phyloP scores from a whole-genome alignment of 805 yeast genomes.

The Barnettozyma siamensis region DNA sequence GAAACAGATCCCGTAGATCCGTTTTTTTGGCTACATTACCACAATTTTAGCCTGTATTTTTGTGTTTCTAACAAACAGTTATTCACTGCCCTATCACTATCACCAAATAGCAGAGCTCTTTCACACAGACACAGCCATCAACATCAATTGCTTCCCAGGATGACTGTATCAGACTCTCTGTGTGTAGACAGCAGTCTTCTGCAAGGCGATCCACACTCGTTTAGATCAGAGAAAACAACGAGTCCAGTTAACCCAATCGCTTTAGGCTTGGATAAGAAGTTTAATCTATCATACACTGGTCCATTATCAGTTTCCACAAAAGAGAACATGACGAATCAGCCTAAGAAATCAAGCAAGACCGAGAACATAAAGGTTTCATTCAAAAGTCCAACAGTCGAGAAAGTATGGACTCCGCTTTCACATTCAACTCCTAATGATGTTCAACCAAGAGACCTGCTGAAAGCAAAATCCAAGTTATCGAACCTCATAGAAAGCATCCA shows the following conservation, averaged over 20 bases:
- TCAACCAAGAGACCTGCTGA: conserved; percentile 24
- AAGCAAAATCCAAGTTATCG: conserved; percentile 20
- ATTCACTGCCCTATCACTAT: no score
- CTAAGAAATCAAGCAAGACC: background rate
- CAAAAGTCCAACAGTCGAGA: conserved; percentile 13
- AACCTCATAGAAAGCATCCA: conserved; percentile 16
- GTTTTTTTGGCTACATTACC: no score
- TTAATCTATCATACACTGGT: background rate
- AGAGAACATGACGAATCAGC: background rate
- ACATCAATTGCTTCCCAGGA: background rate
- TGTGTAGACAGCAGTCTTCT: conserved; percentile 1
- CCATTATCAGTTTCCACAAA: background rate
- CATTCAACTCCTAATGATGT: conserved; percentile 22
- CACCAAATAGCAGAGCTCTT: no score
- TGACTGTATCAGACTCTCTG: conserved; percentile 3
- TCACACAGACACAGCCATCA: background rate
- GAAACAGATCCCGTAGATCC: no score
- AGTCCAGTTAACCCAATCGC: background rate
- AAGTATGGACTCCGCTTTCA: conserved; percentile 21
- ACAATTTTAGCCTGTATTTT: no score
- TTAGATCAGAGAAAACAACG: background rate
- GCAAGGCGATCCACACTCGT: background rate
- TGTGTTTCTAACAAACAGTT: no score
- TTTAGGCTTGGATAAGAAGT: background rate
- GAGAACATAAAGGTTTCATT: background rate